phyloP scores from a whole-genome alignment of 352 stramenopile genomes.

The Thraustotheca clavata region DNA sequence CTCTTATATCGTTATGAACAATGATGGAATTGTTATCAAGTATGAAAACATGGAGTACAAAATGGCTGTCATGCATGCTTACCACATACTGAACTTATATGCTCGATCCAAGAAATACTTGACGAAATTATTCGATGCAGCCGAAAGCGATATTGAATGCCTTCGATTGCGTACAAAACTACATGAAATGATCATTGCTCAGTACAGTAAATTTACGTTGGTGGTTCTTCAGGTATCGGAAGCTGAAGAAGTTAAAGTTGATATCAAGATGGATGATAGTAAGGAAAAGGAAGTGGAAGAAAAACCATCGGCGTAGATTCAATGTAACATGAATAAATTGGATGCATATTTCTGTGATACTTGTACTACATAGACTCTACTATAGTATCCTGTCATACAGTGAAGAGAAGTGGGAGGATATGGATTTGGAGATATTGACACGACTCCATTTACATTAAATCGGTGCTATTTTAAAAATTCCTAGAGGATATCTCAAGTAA shows the following conservation, averaged over 20 bases:
- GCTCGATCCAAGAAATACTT: conserved; percentile 76
- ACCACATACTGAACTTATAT: conserved; percentile 86
- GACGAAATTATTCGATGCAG: conserved; percentile 80
- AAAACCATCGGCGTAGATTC: not conserved
- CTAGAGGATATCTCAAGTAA: not conserved
- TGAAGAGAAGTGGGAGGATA: no score
- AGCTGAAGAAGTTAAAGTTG: conserved; percentile 11
- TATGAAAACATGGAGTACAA: conserved; percentile 89
- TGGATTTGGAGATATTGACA: not conserved
- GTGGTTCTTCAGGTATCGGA: conserved; percentile 63
- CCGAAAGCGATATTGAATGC: conserved; percentile 86
- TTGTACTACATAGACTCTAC: no score
- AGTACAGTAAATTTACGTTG: conserved; percentile 82
- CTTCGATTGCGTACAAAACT: conserved; percentile 83
- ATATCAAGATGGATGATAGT: conserved; percentile 13
- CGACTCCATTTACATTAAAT: conserved; percentile 1
- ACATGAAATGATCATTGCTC: conserved; percentile 89
- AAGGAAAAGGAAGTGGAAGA: conserved; percentile 9
- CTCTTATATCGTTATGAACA: conserved; percentile 90
- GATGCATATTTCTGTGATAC: no score
- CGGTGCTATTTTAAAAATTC: conserved; percentile 15
- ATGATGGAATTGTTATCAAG: conserved; percentile 90
- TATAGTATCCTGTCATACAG: no score
- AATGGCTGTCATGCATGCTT: conserved; percentile 85
- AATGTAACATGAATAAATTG: no score